Evolutionary conservation across 331 rosid genomes (phyloP), one percentile per base, ranked within the genome.

Genomic region (Erythrophleum ivorense): DNA sequence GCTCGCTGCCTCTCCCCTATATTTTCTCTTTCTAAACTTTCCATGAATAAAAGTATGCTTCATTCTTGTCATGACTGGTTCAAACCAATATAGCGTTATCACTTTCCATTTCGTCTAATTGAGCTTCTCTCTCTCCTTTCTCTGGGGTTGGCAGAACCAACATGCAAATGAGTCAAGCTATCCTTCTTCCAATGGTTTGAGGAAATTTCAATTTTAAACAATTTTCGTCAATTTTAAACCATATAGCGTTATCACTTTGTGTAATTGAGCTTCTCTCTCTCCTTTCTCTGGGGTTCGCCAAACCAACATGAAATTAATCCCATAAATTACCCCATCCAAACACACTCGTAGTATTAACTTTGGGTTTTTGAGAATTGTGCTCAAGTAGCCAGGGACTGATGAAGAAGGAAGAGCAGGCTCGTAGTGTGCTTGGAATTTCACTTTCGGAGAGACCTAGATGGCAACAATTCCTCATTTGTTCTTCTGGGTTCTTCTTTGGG

Each of bases 401-500:
- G 98, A 96, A 88, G 95, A 92, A 64, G 75, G 94, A 88, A 76
- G 99, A 92, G 38, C 98, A 89, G 48, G 86, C 84, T 81, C 91
- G 98, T 80, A 87, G 87, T 78, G 85, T 94, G 82, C 92, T 94
- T 75, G 98, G 99, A 85, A 94, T 96, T 89, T 92, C 97, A 2
- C 95, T 96, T 31, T 88, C 99, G 10, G 94, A 87, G 62, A 86
- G 83, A 73, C 97, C 99, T 85, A 91, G 75, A 88, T 96, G 98
- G 98, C 91, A 96, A 7, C 98, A 96, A 86, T 96, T 94, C 82
- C 94, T 96, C 83, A 84, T 96, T 82, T 96, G 98, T 84, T 94
- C 99, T 40, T 90, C 94, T 65, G 98, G 99, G 5, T 96, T 96
- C 82, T 96, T 96, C 95, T 94, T 96, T 81, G 98, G 98, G 6